Evolutionary conservation across 805 yeast species (phyloP).

Genomic region (Ogataea trehalophila): DNA sequence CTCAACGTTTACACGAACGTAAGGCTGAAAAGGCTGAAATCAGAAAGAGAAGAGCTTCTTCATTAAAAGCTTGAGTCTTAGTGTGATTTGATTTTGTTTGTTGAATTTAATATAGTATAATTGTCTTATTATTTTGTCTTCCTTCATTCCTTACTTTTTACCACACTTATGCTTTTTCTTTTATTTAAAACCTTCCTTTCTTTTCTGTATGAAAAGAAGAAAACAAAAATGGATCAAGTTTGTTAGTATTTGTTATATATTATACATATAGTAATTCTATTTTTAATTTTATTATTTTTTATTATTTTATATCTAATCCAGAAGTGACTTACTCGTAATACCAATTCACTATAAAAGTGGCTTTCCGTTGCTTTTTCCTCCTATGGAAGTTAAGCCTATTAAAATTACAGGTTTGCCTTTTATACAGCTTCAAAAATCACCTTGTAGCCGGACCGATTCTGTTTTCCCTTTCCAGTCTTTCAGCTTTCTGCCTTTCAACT

Average conservation of each 20-base stretch:
- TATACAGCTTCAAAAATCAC: not conserved
- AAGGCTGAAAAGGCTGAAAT: slow-evolving; percentile 98
- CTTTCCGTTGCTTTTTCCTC: too few species aligned
- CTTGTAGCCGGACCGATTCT: slow-evolving; percentile 16
- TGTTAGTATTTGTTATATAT: slow-evolving; percentile 1
- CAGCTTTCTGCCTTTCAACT: slow-evolving; percentile 20
- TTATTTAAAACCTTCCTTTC: not conserved
- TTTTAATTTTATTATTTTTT: slow-evolving; percentile 8
- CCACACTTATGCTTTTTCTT: not conserved
- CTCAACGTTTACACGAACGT: slow-evolving; percentile 96
- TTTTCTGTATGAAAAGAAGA: not conserved
- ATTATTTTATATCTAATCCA: not conserved
- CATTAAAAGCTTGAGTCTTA: slow-evolving; percentile 74
- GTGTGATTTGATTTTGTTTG: not conserved
- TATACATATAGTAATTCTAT: slow-evolving; percentile 10
- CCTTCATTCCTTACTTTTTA: not conserved
- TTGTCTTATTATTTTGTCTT: not conserved
- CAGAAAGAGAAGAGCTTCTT: slow-evolving; percentile 99
- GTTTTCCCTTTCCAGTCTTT: slow-evolving; percentile 11
- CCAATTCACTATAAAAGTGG: not conserved
- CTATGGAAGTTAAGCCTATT: too few species aligned
- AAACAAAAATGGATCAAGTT: not conserved
- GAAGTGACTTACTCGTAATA: not conserved
- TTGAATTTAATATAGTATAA: not conserved
- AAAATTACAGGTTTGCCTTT: not conserved